A percentile compares a stretch with the other conserved stretches of the same genome.
Evolutionary conservation across 1,139 yeast genomes (phyloP).

Genomic region (Blastobotrys indianensis): DNA sequence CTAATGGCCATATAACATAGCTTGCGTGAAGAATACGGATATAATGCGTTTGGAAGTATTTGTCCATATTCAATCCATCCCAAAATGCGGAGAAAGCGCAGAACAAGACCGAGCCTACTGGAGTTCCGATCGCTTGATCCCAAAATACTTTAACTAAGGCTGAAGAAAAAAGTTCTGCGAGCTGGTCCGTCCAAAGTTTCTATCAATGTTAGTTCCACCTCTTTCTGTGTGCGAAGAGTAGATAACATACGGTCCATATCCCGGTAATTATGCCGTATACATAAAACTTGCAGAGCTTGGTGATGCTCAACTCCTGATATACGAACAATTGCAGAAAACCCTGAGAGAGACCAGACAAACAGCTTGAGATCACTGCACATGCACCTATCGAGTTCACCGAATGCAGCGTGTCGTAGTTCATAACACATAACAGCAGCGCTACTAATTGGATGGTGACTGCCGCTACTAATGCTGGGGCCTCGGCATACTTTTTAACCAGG

Average conservation of each 20-base stretch:
- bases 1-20: conserved; percentile 35
- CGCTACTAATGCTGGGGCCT: conserved; percentile 3
- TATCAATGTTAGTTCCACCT: conserved; percentile 1
- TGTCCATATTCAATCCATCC: conserved; percentile 34
- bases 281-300: conserved; percentile 31
- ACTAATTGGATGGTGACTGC: conserved; percentile 14
- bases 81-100: conserved; percentile 32
- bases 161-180: conserved; percentile 21
- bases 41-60: conserved; percentile 28
- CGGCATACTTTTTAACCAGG: neutral
- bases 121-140: conserved; percentile 34
- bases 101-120: conserved; percentile 31
- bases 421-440: conserved; percentile 14
- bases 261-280: conserved; percentile 37
- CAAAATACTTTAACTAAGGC: conserved; percentile 26
- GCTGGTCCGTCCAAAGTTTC: conserved; percentile 35
- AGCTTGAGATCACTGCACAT: conserved; percentile 31
- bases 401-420: conserved; percentile 24
- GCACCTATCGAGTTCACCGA: conserved; percentile 28
- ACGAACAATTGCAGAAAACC: conserved; percentile 30
- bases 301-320: conserved; percentile 17
- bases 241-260: conserved; percentile 30
- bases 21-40: conserved; percentile 28
- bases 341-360: conserved; percentile 33
- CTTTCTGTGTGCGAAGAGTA: neutral